Evolutionary conservation across 1,139 yeast species (phyloP), one percentile per base, ranked within the genome.

Genomic region (Nakaseomyces delphensis): DNA sequence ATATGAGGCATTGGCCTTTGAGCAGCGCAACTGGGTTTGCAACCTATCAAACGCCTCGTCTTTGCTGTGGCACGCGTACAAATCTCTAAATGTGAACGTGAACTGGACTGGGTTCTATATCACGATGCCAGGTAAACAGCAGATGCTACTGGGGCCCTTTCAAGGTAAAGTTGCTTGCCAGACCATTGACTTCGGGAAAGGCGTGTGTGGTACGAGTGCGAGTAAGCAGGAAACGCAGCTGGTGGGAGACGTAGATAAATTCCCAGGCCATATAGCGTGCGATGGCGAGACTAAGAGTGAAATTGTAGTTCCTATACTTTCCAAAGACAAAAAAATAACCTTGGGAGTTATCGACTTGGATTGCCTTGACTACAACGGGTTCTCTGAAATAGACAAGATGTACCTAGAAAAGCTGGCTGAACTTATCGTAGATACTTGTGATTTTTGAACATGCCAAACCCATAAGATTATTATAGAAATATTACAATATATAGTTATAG

Each of bases 91-190:
- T n/a, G 49, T 60, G 19, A 60, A 66, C 1, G 84, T 89, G 16
- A 91, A 91, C 60, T 91, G 98, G 98, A 77, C 95, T 0, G 98
- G 98, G 0, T 87, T 91, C 59, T 91, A 91, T 56, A 76, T 84
- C 0, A 45, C 55, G 2, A 42, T 48, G 15, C 45, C 46, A 10
- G 58, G 54, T 6, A 53, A 52, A 8, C 41, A 57, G 0, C 76
- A 73, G 53, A 68, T 91, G 43, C 71, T 85, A 25, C 68, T 91
- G 38, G 98, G 94, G 0, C 98, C 98, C 7, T 91, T 91, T 61
- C 95, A 86, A 62, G 98, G 98, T 1, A 86, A 86, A 61, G 97
- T 91, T 3, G 97, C 97, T 0, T 91, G 98, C 57, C 97, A 91
- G 62, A 63, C 66, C 15, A 91, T 91, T 45, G 59, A 67, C 45